These are phyloP conservation scores for Coniferiporia sulphurascens DNA, from an alignment of 1,284 basidiomycete genomes.

Conservation along the genomic window DNA sequence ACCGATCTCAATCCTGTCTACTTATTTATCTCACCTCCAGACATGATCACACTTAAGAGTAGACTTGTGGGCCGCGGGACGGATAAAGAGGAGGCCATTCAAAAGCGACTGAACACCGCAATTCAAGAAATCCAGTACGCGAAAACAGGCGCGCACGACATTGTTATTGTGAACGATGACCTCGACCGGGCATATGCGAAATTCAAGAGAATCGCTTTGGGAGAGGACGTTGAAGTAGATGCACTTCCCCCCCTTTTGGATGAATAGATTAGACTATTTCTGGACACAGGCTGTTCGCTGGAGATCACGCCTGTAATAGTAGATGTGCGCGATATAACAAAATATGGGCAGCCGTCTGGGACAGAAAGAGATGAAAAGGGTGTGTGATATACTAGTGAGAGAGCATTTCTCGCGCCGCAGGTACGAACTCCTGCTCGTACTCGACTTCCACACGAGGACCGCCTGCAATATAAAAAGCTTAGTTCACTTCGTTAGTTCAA, in stretches of 20 bases:
- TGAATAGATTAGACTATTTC: not conserved
- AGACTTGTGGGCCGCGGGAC: constrained; percentile 83
- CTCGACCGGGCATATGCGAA: constrained; percentile 77
- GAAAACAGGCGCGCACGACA: constrained; percentile 70
- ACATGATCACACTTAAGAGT: constrained; percentile 56
- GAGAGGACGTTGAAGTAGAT: constrained; percentile 51
- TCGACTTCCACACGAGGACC: constrained; percentile 89
- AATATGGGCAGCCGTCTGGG: not conserved
- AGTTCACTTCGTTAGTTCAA: constrained; percentile 18
- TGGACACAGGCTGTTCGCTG: not conserved
- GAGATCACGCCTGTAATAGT: not conserved
- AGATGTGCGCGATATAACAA: not conserved
- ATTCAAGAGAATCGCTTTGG: constrained; percentile 70
- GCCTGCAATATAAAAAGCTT: constrained; percentile 34
- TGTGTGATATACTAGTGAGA: constrained; percentile 2
- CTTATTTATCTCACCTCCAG: constrained; percentile 92
- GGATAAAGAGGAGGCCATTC: constrained; percentile 72
- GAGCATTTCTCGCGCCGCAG: constrained; percentile 13
- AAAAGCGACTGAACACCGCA: constrained; percentile 78
- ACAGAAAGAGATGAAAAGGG: not conserved
- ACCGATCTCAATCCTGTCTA: constrained; percentile 81
- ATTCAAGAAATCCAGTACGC: constrained; percentile 86
- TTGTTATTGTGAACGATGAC: constrained; percentile 91
- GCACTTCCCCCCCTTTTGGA: constrained; percentile 36
- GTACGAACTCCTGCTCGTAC: constrained; percentile 74